These are phyloP conservation scores for Emericellopsis terricola DNA, from an alignment of 495 filamentous ascomycete genomes.

Conservation along the genomic window DNA sequence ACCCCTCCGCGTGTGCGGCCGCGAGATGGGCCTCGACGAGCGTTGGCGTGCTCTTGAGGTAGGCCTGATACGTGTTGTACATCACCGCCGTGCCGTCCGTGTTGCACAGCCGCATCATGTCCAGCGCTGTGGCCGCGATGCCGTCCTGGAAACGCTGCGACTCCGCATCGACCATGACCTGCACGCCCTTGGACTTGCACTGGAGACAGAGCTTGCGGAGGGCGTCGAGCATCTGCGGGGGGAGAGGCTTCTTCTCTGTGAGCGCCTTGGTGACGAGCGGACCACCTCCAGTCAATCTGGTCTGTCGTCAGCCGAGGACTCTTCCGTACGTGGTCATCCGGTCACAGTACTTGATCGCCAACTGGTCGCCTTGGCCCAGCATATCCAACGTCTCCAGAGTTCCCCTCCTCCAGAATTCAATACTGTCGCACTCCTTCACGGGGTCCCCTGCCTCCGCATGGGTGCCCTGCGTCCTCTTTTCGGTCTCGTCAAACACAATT, in stretches of 20 bases:
- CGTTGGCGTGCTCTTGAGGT: constrained; percentile 51
- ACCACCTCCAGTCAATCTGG: constrained; percentile 69
- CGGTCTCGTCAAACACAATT: too few species aligned
- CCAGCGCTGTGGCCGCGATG: constrained; percentile 69
- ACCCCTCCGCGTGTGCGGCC: constrained; percentile 45
- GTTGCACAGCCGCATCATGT: constrained; percentile 65
- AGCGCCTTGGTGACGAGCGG: constrained; percentile 46
- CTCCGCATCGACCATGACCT: constrained; percentile 76
- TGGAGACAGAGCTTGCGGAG: constrained; percentile 61
- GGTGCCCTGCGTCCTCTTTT: constrained; percentile 42
- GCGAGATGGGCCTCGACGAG: constrained; percentile 50
- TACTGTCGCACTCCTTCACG: constrained; percentile 17
- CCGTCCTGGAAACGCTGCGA: constrained; percentile 64
- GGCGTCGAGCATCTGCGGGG: constrained; percentile 42
- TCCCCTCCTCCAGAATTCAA: constrained; percentile 54
- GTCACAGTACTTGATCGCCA: constrained; percentile 57
- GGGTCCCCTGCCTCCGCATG: constrained; percentile 14
- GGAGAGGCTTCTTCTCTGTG: constrained; percentile 36
- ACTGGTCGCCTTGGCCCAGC: constrained; percentile 57
- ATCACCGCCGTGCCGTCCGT: constrained; percentile 26
- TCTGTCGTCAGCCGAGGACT: constrained; percentile 8
- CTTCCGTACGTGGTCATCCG: constrained; percentile 5
- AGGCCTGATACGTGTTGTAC: constrained; percentile 69
- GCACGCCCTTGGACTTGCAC: constrained; percentile 48
- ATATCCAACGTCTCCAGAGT: constrained; percentile 64